Evolutionary conservation across 2,329 filamentous ascomycete species (phyloP), one percentile per base, ranked within the genome.

Genomic region (Zalaria sp.): DNA sequence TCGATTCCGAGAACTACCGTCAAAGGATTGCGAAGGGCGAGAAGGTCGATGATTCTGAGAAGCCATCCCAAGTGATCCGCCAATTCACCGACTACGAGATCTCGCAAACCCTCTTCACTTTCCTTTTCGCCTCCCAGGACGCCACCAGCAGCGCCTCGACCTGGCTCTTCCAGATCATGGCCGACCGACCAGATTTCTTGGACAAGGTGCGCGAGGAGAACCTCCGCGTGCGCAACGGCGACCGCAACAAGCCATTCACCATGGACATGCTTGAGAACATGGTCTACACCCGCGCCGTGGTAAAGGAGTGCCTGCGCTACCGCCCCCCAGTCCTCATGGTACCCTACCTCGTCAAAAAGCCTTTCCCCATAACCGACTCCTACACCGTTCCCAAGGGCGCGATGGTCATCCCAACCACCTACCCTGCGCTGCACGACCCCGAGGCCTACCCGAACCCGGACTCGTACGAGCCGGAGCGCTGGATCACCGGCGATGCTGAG

Each of bases 241-340:
- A 94, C 57, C 69, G 76, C 47, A 67, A 82, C 49, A 79, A 76
- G 25, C 69, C 75, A 10, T 65, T 94, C 49, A 78, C 75, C 51
- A 79, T 96, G 70, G 87, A 94, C 44, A 73, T 91, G 63, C 76
- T 96, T 37, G 91, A 96, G 58, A 79, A 81, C 40, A 77, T 95
- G 72, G 75, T 77, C 9, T 95, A 93, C 63, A 96, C 91, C 35
- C 83, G 86, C 45, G 89, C 87, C 34, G 85, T 94, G 35, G 83
- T 96, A 50, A 86, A 83, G 53, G 87, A 94, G 68, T 81, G 86
- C 44, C 76, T 94, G 49, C 84, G 91, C 57, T 96, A 93, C 71
- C 83, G 89, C 43, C 91, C 91, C 49, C 91, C 91, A 43, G 91
- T 98, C 55, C 75, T 95, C 63, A 94, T 98, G 86, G 85, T 95